Evolutionary conservation across 2,329 filamentous ascomycete species (phyloP).

Genomic region (Aspergillus arachidicola): DNA sequence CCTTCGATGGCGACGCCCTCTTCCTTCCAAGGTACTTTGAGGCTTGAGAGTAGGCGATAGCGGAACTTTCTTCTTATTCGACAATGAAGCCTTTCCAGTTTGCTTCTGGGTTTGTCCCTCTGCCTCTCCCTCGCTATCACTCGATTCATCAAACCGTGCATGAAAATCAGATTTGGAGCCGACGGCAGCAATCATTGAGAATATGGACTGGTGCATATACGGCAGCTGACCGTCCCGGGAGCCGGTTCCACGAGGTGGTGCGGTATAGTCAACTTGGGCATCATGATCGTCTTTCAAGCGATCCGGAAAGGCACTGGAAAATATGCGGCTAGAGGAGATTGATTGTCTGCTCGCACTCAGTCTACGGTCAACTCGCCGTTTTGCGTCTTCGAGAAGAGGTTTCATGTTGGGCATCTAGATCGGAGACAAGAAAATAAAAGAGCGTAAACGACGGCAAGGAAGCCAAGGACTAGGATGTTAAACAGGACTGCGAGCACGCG

Average conservation of each 20-base stretch:
- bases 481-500: neutral
- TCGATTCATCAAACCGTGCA: conserved; percentile 78
- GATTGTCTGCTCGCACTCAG: conserved; percentile 45
- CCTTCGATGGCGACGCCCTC: conserved; percentile 56
- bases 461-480: conserved; percentile 1
- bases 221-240: conserved; percentile 48
- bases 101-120: conserved; percentile 29
- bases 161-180: conserved; percentile 82
- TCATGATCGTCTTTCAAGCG: conserved; percentile 62
- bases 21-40: conserved; percentile 29
- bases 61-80: conserved; percentile 7
- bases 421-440: conserved; percentile 4
- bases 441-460: neutral
- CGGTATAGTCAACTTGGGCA: conserved; percentile 63
- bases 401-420: conserved; percentile 28
- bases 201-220: conserved; percentile 92
- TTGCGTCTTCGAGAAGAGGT: conserved; percentile 43
- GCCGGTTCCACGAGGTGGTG: conserved; percentile 46
- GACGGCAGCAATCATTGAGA: conserved; percentile 87
- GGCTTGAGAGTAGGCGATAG: neutral
- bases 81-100: conserved; percentile 9
- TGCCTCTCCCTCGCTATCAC: conserved; percentile 70
- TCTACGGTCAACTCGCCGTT: conserved; percentile 46
- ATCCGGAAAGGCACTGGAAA: conserved; percentile 59
- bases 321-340: conserved; percentile 44